Percentiles rank a stretch among this genome's conserved stretches.
Conservation (phyloP, 495 filamentous ascomycete genomes). For the Hypoxylon lenormandii region DNA sequence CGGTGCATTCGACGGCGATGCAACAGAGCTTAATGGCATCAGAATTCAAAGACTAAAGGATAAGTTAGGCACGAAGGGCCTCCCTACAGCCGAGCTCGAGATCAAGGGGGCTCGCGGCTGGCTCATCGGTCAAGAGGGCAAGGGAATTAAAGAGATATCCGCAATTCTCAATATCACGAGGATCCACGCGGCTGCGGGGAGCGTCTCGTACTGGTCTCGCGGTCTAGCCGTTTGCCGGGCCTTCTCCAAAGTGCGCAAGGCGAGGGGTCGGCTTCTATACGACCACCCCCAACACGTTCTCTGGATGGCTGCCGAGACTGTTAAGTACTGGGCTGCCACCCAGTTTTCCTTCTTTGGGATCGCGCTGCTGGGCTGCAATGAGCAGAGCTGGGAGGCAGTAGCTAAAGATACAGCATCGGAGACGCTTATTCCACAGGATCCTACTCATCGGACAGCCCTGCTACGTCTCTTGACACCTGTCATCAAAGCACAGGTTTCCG, state of each 20-base stretch:
- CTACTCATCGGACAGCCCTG: conserved; percentile 1
- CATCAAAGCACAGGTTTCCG: conserved; percentile 70
- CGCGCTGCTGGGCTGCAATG: conserved; percentile 24
- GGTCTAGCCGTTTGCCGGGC: conserved; percentile 70
- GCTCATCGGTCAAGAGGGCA: conserved; percentile 68
- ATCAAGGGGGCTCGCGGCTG: conserved; percentile 69
- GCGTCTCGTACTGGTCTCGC: conserved; percentile 67
- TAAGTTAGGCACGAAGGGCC: conserved; percentile 72
- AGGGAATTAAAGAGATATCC: conserved; percentile 70
- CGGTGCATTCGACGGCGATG: background rate
- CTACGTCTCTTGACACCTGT: conserved; percentile 72
- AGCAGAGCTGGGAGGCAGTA: conserved; percentile 16
- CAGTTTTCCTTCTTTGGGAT: conserved; percentile 53
- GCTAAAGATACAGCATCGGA: background rate
- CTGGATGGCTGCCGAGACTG: conserved; percentile 63
- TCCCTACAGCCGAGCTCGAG: conserved; percentile 76
- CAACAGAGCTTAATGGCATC: conserved; percentile 68
- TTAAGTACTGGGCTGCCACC: conserved; percentile 64
- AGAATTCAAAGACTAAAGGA: conserved; percentile 72
- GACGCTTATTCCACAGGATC: background rate
- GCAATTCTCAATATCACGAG: conserved; percentile 74
- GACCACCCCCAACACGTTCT: conserved; percentile 67
- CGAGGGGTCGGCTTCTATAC: conserved; percentile 58
- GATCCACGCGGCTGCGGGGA: conserved; percentile 68
- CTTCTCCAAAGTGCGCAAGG: conserved; percentile 56